Evolutionary conservation across 306 rosid species (phyloP).

Genomic region (Malus asiatica): DNA sequence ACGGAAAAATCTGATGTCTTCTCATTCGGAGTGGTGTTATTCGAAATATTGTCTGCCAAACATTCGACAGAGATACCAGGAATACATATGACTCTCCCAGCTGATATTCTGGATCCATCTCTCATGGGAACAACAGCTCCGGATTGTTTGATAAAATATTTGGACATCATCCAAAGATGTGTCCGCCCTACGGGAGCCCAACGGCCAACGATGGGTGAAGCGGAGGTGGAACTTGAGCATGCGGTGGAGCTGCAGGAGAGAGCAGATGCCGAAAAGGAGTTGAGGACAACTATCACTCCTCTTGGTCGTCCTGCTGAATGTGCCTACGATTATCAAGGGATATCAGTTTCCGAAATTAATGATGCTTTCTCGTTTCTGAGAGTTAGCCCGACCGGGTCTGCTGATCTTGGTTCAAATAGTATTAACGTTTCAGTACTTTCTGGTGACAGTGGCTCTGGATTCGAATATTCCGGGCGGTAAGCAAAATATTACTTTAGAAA

Average conservation of each 20-base stretch:
- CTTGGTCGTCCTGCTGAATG: not conserved
- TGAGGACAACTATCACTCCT: not conserved
- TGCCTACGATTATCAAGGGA: not conserved
- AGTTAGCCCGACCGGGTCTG: no score
- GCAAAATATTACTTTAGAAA: no score
- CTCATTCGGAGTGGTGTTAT: not conserved
- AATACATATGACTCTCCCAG: no score
- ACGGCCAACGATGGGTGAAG: not conserved
- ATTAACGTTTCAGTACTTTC: not conserved
- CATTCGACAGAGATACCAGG: not conserved
- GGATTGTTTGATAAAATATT: not conserved
- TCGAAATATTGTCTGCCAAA: not conserved
- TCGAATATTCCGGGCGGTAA: not conserved
- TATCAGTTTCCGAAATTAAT: not conserved
- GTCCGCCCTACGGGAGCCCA: not conserved
- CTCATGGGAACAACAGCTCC: not conserved
- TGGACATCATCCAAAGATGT: not conserved
- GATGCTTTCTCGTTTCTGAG: not conserved
- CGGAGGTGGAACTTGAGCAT: slow-evolving; percentile 20
- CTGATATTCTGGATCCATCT: not conserved
- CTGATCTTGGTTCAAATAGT: no score
- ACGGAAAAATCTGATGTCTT: slow-evolving; percentile 1
- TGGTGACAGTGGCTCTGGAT: not conserved
- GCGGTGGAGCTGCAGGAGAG: slow-evolving; percentile 21
- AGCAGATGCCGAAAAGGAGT: slow-evolving; percentile 1